Percentiles rank a stretch among this genome's conserved stretches.
Evolutionary conservation across 2,329 filamentous ascomycete genomes (phyloP).

Genomic region (Dryadomyces quercus-mongolicae): DNA sequence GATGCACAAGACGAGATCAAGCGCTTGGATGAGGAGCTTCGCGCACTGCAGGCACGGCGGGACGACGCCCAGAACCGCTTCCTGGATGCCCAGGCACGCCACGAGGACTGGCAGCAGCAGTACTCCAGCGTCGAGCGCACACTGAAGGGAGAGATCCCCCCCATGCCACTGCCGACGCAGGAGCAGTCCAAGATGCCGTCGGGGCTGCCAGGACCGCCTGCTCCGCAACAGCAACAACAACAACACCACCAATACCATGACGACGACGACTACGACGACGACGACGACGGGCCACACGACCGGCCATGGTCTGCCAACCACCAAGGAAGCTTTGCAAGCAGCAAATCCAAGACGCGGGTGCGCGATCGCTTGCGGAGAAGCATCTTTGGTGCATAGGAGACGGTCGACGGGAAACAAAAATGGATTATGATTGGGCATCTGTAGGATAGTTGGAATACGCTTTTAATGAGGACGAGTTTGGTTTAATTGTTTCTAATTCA

Average conservation of each 20-base stretch:
- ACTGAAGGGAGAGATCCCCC: neutral
- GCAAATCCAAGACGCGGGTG: neutral
- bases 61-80: neutral
- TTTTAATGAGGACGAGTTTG: no score
- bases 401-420: no score
- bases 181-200: neutral
- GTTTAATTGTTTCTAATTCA: no score
- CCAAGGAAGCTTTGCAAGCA: constrained; percentile 2
- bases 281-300: neutral
- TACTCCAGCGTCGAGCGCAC: constrained; percentile 1
- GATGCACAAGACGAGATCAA: constrained; percentile 1
- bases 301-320: constrained; percentile 1
- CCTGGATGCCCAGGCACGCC: neutral
- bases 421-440: no score
- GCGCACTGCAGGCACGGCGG: neutral
- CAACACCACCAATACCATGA: neutral
- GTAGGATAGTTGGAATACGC: no score
- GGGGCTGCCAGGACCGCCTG: no score
- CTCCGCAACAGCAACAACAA: neutral
- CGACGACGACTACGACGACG: neutral
- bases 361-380: constrained; percentile 1
- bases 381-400: neutral
- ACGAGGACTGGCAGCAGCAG: constrained; percentile 2
- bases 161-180: neutral
- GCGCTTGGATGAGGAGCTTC: neutral